Evolutionary conservation across 805 yeast species (phyloP).

Genomic region (Saccharomycopsis synnaedendra): DNA sequence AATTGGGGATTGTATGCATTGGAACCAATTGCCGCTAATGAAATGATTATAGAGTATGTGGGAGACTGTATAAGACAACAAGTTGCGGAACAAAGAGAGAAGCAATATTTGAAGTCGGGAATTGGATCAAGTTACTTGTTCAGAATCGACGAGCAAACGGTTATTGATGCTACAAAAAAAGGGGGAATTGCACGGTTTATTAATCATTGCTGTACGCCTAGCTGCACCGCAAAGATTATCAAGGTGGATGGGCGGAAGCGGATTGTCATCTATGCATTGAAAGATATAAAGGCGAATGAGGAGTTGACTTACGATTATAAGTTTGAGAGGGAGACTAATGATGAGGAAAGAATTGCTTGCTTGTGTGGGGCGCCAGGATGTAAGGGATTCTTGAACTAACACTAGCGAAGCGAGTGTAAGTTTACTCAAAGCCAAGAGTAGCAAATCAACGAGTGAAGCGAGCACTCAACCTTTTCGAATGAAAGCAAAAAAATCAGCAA

Average conservation of each 20-base stretch:
- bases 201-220: conserved; percentile 95
- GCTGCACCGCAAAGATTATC: conserved; percentile 93
- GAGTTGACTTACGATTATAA: conserved; percentile 95
- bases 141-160: conserved; percentile 87
- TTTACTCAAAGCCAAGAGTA: no score
- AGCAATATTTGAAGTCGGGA: conserved; percentile 75
- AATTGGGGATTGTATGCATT: conserved; percentile 97
- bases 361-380: conserved; percentile 93
- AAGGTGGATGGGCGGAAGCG: conserved; percentile 90
- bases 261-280: conserved; percentile 85
- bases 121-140: conserved; percentile 92
- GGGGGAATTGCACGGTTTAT: conserved; percentile 97
- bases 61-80: conserved; percentile 92
- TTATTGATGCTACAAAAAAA: conserved; percentile 92
- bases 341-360: conserved; percentile 80
- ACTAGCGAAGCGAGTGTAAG: background rate
- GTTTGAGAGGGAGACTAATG: conserved; percentile 84
- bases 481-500: no score
- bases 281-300: conserved; percentile 80
- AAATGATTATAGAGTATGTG: conserved; percentile 96
- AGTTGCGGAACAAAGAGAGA: conserved; percentile 87
- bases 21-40: conserved; percentile 91
- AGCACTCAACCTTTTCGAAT: no score
- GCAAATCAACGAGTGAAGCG: no score
- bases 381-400: conserved; percentile 75